Evolutionary conservation across 495 filamentous ascomycete species (phyloP).

Genomic region (Penicillium paxilli): DNA sequence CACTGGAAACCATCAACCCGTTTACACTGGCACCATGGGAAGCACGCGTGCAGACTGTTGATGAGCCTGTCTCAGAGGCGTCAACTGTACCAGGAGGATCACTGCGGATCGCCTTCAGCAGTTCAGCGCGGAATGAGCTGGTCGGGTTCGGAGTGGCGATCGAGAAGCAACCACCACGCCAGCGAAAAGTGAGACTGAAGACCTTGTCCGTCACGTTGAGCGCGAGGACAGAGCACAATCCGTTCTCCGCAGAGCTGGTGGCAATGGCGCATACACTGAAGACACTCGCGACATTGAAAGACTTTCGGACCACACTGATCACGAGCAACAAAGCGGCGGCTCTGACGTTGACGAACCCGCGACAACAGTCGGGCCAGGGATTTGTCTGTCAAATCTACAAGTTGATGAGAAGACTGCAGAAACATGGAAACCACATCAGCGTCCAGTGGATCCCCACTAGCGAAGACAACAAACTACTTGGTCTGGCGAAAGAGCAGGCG

Average conservation of each 20-base stretch:
- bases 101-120: constrained; percentile 9
- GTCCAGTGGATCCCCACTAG: constrained; percentile 14
- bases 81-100: neutral
- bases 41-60: constrained; percentile 7
- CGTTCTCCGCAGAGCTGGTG: constrained; percentile 12
- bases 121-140: constrained; percentile 13
- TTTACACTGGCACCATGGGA: constrained; percentile 11
- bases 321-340: constrained; percentile 17
- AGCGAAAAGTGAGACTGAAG: constrained; percentile 13
- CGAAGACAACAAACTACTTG: constrained; percentile 19
- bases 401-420: constrained; percentile 18
- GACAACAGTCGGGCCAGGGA: constrained; percentile 21
- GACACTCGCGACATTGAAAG: constrained; percentile 8
- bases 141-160: constrained; percentile 14
- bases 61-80: neutral
- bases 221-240: constrained; percentile 11
- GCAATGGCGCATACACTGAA: constrained; percentile 7
- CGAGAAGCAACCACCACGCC: constrained; percentile 11
- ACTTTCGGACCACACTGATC: constrained; percentile 9
- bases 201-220: constrained; percentile 8
- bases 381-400: constrained; percentile 19
- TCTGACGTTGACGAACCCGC: constrained; percentile 14
- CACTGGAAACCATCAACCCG: neutral
- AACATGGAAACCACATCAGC: constrained; percentile 17
- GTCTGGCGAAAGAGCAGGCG: constrained; percentile 27